Conservation (phyloP, 768 basidiomycete genomes). For the Boletus vermiculosoides region DNA sequence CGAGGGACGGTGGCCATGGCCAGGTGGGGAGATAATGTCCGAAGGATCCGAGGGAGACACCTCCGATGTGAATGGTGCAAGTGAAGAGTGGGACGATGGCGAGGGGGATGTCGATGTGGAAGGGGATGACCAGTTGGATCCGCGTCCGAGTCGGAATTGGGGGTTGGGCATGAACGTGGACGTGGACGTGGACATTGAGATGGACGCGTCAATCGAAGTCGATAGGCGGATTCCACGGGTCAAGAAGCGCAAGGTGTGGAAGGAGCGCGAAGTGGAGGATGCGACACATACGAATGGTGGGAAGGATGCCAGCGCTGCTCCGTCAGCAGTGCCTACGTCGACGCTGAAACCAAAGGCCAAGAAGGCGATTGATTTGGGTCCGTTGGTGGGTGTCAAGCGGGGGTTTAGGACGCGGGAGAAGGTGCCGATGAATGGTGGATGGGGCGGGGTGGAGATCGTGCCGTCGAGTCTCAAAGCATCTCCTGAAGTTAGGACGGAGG, state of each 20-base stretch:
- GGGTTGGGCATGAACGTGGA: slow-evolving; percentile 24
- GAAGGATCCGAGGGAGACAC: slow-evolving; percentile 22
- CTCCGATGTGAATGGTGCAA: slow-evolving; percentile 13
- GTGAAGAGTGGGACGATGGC: slow-evolving; percentile 18
- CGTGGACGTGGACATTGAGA: slow-evolving; percentile 21
- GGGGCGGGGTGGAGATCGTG: slow-evolving; percentile 62
- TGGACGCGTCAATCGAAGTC: slow-evolving; percentile 10
- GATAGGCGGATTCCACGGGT: slow-evolving; percentile 4
- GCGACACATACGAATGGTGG: background rate
- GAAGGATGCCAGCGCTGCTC: background rate
- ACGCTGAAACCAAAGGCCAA: background rate
- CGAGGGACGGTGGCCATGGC: slow-evolving; percentile 37
- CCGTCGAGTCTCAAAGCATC: slow-evolving; percentile 25
- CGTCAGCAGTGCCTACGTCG: background rate
- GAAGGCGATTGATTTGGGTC: slow-evolving; percentile 51
- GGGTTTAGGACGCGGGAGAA: slow-evolving; percentile 64
- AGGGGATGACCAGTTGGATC: slow-evolving; percentile 17
- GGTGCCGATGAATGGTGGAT: slow-evolving; percentile 55
- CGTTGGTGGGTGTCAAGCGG: slow-evolving; percentile 56
- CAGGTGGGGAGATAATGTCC: slow-evolving; percentile 27
- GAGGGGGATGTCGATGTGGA: slow-evolving; percentile 24
- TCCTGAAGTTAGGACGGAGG: slow-evolving; percentile 15
- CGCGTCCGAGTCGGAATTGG: slow-evolving; percentile 6
- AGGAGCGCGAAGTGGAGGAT: slow-evolving; percentile 35
- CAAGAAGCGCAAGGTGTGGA: slow-evolving; percentile 24